Evolutionary conservation across 2,329 filamentous ascomycete genomes (phyloP), one percentile per base, ranked within the genome.

Genomic region (Aspergillus japonicus): DNA sequence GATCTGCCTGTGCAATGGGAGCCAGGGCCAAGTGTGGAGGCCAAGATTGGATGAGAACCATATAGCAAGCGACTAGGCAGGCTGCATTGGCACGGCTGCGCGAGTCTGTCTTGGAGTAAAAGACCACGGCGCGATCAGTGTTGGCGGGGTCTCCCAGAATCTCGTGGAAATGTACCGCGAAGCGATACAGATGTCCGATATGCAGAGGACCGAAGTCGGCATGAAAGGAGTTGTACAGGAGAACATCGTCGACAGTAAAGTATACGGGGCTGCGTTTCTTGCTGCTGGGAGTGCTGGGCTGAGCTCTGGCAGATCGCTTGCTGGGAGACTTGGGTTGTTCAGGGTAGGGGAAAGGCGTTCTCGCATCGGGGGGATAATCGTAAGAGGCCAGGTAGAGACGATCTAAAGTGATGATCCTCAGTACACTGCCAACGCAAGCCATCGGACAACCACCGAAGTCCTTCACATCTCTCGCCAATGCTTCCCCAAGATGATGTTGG

Each of bases 31-130:
- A 82, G 81, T 99, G 95, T 55, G 95, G 95, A 50, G 95, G 91
- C 95, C 95, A 99, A 47, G 91, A 91, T 79, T 99, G 95, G 69
- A 99, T 96, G 65, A 99, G 81, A 48, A 99, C 93, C 93, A 99
- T 98, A 80, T 99, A 99, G 81, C 92, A 96, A 57, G 95, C 94
- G 50, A 99, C 86, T 71, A 99, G 85, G 75, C 93, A 97, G 29
- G 95, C 92, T 51, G 95, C 92, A 77, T 99, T 99, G 66, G 73
- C 95, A 54, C 75, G 85, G 90, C 93, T 97, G 73, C 92, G 88
- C 33, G 94, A 88, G 78, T 99, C 93, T 5, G 93, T 89, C 68
- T 88, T 89, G 78, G 93, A 97, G 89, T 92, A 99, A 78, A 99
- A 97, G 8, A 98, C 94, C 59, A 99, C 92, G 1, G 92, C 89